Base-by-base conservation (phyloP, 805 yeast genomes). In the Metschnikowia orientalis region DNA sequence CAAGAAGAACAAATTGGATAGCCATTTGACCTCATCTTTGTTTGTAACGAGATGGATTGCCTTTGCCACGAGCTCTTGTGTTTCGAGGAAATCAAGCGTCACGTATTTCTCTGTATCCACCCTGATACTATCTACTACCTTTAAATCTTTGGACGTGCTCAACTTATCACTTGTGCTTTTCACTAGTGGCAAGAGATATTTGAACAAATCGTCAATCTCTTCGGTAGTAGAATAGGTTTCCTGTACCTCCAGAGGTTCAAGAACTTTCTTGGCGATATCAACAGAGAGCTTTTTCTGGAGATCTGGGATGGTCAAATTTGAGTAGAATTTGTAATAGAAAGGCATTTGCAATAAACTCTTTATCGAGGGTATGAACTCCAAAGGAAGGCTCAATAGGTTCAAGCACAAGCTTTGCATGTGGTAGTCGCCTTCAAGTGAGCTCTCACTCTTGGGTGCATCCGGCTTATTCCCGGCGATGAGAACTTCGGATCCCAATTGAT, bases 21-120 rank as follows among this genome's bases (percentile, higher is more conserved):
- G 47, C 32, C 46, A 57, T 27, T 53, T 53, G 41, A 53, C 52
- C 18, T 76, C 65, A 48, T 77, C 73, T 1, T 44, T 34, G 38
- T 68, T 66, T 35, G 71, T 67, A 4, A 88, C 53, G 39, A 83
- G 63, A 50, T 82, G 92, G 3, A 86, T 62, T 8, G 86, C 54
- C 48, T 82, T 81, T 13, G 90, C 79, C 3, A 90, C 54, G 35
- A 71, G 69, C 46, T 82, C 84, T 47, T 77, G 82, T 28, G 68
- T 69, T 7, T 48, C 45, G 16, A 67, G 50, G 38, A 64, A 64
- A 5, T 68, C 76, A 21, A 51, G 56, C 3, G 63, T 50, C 4
- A 63, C 39, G 18, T 44, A 37, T 14, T 42, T 53, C 19, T 56
- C 59, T 6, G 54, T 61, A 28, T 48, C 50, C 5, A 61, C 36